Evolutionary conservation across 164 flowering plant species (phyloP).

Genomic region (Liquidambar formosana): DNA sequence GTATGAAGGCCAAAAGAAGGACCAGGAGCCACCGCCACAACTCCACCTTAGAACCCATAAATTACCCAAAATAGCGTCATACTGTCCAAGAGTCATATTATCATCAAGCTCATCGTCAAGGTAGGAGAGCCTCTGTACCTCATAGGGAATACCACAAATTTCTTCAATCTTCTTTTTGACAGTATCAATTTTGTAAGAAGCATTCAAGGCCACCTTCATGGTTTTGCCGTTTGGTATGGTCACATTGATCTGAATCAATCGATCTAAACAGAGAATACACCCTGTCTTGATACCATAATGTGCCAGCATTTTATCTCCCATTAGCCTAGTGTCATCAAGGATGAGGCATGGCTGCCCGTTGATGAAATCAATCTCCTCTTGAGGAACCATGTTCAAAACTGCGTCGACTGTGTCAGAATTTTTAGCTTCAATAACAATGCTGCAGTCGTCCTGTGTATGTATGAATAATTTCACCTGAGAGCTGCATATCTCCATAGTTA

Average conservation of each 20-base stretch:
- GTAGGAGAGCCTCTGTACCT: background rate
- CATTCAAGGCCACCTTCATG: background rate
- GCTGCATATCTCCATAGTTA: background rate
- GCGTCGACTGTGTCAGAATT: background rate
- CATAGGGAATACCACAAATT: background rate
- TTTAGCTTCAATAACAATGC: background rate
- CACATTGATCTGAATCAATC: background rate
- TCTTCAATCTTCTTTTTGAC: background rate
- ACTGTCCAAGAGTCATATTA: background rate
- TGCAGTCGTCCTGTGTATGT: no score
- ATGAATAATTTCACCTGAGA: background rate
- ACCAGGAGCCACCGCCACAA: background rate
- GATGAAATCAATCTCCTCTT: background rate
- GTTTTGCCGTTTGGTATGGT: background rate
- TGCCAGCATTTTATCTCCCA: background rate
- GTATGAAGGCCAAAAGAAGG: background rate
- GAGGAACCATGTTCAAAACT: background rate
- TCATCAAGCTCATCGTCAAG: background rate
- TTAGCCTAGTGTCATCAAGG: background rate
- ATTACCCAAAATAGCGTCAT: background rate
- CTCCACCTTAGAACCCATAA: conserved; percentile 3
- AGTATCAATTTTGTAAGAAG: background rate
- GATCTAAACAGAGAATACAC: background rate
- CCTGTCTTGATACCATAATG: background rate
- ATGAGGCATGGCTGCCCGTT: background rate